Conservation (phyloP, 345 rosid genomes). For the Barbarea vulgaris region DNA sequence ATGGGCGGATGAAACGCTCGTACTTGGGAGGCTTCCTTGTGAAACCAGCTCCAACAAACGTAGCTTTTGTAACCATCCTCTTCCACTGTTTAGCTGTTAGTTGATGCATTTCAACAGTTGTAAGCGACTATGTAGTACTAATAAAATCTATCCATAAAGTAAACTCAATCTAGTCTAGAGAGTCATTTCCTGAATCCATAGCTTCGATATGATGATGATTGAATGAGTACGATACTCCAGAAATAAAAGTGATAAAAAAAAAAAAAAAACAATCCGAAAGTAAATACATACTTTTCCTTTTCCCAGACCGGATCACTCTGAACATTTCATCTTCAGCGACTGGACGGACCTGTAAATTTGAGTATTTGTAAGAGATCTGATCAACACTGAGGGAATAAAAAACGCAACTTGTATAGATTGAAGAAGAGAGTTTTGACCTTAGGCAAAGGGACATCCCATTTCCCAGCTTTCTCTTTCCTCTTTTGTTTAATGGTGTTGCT, state of each 20-base stretch:
- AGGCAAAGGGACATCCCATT: constrained; percentile 95
- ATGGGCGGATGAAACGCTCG: constrained; percentile 90
- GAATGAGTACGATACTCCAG: too few relatives aligned
- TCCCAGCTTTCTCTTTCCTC: constrained; percentile 96
- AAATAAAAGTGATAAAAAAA: background rate
- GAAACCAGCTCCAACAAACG: constrained; percentile 87
- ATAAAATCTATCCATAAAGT: background rate
- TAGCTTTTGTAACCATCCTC: constrained; percentile 93
- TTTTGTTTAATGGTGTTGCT: constrained; percentile 96
- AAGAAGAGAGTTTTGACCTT: constrained; percentile 52
- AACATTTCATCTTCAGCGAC: constrained; percentile 99
- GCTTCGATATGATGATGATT: background rate
- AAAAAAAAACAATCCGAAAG: background rate
- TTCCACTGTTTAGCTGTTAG: constrained; percentile 92
- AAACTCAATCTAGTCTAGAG: background rate
- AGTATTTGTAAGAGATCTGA: background rate
- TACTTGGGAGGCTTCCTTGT: constrained; percentile 97
- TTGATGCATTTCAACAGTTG: background rate
- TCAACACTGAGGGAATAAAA: background rate
- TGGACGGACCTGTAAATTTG: constrained; percentile 75
- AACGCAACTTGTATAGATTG: background rate
- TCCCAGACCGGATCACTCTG: constrained; percentile 85
- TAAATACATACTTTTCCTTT: constrained; percentile 72
- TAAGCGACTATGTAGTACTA: background rate
- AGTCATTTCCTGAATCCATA: background rate